Evolutionary conservation across 208 protist genomes (phyloP).

Genomic region (Leptomonas pyrrhocoris): DNA sequence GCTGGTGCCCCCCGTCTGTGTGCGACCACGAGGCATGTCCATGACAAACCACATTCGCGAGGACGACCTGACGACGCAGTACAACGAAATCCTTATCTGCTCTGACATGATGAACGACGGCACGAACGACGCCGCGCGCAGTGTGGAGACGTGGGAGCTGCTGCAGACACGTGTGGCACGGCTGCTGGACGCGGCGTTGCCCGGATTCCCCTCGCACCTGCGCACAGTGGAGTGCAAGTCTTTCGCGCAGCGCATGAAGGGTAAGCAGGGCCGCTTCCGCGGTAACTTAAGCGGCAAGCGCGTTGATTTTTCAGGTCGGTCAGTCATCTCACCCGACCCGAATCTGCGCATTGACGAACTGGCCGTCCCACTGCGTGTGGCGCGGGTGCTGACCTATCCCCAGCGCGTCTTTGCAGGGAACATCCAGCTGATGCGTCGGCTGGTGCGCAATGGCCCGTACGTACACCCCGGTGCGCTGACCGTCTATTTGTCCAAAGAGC

Average conservation of each 20-base stretch:
- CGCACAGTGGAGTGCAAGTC: conserved; percentile 78
- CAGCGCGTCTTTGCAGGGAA: conserved; percentile 96
- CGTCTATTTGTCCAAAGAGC: conserved; percentile 84
- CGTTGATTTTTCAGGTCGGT: conserved; percentile 99
- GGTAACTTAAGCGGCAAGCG: conserved; percentile 99
- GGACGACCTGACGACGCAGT: conserved; percentile 98
- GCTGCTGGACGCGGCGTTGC: conserved; percentile 81
- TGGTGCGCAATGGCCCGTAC: conserved; percentile 96
- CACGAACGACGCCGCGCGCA: conserved; percentile 64
- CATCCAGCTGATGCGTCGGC: conserved; percentile 86
- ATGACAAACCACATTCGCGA: conserved; percentile 89
- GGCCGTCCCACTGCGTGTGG: conserved; percentile 96
- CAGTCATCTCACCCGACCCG: conserved; percentile 99
- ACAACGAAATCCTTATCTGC: conserved; percentile 91
- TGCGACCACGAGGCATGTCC: conserved; percentile 95
- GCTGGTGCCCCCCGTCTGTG: conserved; percentile 96
- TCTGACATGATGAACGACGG: conserved; percentile 85
- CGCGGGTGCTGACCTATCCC: conserved; percentile 98
- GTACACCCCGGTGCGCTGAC: conserved; percentile 97
- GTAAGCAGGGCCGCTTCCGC: conserved; percentile 99
- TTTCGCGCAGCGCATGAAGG: conserved; percentile 98
- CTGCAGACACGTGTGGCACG: conserved; percentile 95
- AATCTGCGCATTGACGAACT: conserved; percentile 98
- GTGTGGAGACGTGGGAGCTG: conserved; percentile 96
- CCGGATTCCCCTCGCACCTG: conserved; percentile 77